Percentiles rank a stretch among this genome's conserved stretches.
Evolutionary conservation across 2,329 filamentous ascomycete species (phyloP).

Genomic region (Alternaria rosae): DNA sequence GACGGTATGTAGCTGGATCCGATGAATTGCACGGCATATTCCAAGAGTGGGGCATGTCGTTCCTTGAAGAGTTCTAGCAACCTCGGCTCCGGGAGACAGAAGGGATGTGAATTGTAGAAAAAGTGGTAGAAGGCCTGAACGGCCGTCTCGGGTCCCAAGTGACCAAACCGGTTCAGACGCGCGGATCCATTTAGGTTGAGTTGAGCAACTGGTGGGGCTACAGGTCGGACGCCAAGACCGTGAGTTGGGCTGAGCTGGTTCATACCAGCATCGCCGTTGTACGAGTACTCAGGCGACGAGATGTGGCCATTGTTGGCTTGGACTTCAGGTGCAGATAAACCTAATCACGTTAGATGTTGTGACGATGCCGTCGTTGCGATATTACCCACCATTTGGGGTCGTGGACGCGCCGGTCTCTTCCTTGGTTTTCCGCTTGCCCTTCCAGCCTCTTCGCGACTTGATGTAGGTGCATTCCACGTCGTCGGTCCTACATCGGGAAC

Average conservation of each 20-base stretch:
- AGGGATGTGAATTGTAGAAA: slow-evolving; percentile 64
- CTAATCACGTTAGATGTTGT: slow-evolving; percentile 11
- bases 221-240: slow-evolving; percentile 26
- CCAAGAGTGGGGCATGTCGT: slow-evolving; percentile 53
- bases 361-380: neutral
- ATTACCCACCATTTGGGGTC: slow-evolving; percentile 31
- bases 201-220: slow-evolving; percentile 33
- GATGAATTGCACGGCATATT: slow-evolving; percentile 64
- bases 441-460: slow-evolving; percentile 60
- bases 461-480: slow-evolving; percentile 60
- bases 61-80: slow-evolving; percentile 53
- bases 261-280: slow-evolving; percentile 33
- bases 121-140: slow-evolving; percentile 54
- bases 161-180: slow-evolving; percentile 39
- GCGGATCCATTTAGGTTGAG: slow-evolving; percentile 45
- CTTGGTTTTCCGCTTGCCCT: slow-evolving; percentile 52
- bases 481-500: slow-evolving; percentile 57
- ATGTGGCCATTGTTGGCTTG: slow-evolving; percentile 31
- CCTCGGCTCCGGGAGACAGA: slow-evolving; percentile 59
- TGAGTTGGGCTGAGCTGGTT: slow-evolving; percentile 36
- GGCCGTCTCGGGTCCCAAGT: slow-evolving; percentile 38
- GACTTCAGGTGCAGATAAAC: slow-evolving; percentile 16
- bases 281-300: slow-evolving; percentile 43
- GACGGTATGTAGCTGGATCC: slow-evolving; percentile 62
- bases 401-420: slow-evolving; percentile 39